These are phyloP conservation scores for Paracorniculantispora psalliotae DNA, from an alignment of 2,329 filamentous ascomycete genomes.

Conservation along the genomic window DNA sequence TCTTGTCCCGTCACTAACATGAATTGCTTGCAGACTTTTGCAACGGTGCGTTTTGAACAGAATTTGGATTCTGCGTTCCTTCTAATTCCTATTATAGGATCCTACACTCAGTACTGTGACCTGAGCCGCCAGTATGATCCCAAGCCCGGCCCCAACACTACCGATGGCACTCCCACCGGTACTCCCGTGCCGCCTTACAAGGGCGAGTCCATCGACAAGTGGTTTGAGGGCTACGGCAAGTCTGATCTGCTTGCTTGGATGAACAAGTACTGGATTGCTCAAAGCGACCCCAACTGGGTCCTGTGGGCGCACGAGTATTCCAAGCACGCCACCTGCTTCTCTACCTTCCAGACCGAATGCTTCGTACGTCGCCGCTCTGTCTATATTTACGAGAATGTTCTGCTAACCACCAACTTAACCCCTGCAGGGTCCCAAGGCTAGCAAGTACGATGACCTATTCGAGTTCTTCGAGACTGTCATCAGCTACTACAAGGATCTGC, in stretches of 20 bases:
- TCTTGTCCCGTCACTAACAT: neutral
- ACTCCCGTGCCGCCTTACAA: conserved; percentile 52
- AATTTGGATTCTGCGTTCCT: neutral
- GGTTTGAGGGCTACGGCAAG: conserved; percentile 53
- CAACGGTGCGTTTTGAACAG: conserved; percentile 27
- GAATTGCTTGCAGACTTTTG: conserved; percentile 34
- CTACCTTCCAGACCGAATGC: conserved; percentile 60
- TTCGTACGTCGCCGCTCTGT: conserved; percentile 34
- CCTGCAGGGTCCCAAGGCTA: conserved; percentile 45
- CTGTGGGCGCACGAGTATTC: conserved; percentile 66
- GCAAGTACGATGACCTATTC: conserved; percentile 52
- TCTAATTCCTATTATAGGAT: conserved; percentile 32
- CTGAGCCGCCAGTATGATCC: conserved; percentile 60
- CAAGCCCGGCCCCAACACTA: conserved; percentile 56
- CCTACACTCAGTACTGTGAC: conserved; percentile 65
- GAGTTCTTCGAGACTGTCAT: conserved; percentile 60
- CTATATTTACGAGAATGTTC: neutral
- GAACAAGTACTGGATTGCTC: conserved; percentile 60
- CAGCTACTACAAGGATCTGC: conserved; percentile 51
- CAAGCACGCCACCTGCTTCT: conserved; percentile 65
- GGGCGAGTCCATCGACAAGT: conserved; percentile 53
- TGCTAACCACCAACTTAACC: neutral
- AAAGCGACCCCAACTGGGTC: conserved; percentile 48
- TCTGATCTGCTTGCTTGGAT: conserved; percentile 59
- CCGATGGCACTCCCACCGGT: conserved; percentile 48